Percentiles rank a stretch among this genome's conserved stretches.
These are phyloP conservation scores for Pichia exigua DNA, from an alignment of 805 yeast species.

Conservation along the genomic window DNA sequence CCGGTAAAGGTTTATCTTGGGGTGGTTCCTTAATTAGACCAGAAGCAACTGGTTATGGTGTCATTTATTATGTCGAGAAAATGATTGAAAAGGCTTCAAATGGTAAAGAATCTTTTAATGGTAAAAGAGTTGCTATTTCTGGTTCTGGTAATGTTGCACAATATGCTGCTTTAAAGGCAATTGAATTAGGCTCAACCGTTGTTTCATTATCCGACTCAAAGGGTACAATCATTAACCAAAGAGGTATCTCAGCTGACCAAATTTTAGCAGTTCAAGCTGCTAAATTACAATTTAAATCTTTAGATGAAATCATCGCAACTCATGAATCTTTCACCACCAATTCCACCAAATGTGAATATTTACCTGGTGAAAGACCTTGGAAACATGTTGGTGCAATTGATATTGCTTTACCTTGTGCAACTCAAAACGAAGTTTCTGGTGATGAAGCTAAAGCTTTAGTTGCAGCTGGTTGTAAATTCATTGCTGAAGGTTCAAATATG, in stretches of 20 bases:
- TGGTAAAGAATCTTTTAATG: conserved; percentile 84
- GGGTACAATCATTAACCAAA: conserved; percentile 73
- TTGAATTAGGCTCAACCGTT: conserved; percentile 94
- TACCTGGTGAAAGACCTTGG: conserved; percentile 97
- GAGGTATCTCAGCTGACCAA: conserved; percentile 82
- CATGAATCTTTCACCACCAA: conserved; percentile 41
- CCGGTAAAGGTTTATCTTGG: conserved; percentile 97
- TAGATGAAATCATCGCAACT: conserved; percentile 58
- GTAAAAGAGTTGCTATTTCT: conserved; percentile 92
- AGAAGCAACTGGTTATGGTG: conserved; percentile 98
- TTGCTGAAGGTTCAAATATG: conserved; percentile 99
- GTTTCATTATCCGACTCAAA: conserved; percentile 91
- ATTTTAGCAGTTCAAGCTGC: conserved; percentile 67
- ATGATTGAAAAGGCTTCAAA: conserved; percentile 90
- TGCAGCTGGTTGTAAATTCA: conserved; percentile 83
- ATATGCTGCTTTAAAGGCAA: conserved; percentile 95
- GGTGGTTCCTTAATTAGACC: conserved; percentile 99
- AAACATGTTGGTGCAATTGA: conserved; percentile 83
- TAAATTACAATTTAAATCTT: conserved; percentile 67
- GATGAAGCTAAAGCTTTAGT: conserved; percentile 94
- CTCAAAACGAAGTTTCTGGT: conserved; percentile 96
- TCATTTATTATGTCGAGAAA: conserved; percentile 93
- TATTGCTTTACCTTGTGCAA: conserved; percentile 95
- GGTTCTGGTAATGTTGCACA: conserved; percentile 99
- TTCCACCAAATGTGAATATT: conserved; percentile 61